These are phyloP conservation scores for Stemphylium beticola DNA, from an alignment of 2,329 filamentous ascomycete genomes.

Conservation along the genomic window DNA sequence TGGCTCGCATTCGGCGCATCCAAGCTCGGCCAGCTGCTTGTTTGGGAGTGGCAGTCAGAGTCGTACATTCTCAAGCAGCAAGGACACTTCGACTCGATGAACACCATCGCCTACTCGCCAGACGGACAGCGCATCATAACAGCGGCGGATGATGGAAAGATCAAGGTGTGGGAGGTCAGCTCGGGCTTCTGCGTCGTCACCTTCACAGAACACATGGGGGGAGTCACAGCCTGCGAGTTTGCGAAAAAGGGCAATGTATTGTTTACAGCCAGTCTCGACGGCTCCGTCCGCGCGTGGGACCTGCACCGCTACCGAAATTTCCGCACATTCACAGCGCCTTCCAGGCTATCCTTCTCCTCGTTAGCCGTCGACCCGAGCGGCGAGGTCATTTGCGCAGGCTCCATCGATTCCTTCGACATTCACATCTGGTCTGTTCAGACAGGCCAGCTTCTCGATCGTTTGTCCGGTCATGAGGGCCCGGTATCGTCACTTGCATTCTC, in stretches of 20 bases:
- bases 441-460: slow-evolving; percentile 87
- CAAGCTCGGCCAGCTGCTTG: slow-evolving; percentile 91
- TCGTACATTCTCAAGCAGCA: slow-evolving; percentile 99
- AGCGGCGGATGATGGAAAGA: slow-evolving; percentile 93
- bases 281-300: slow-evolving; percentile 95
- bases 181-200: slow-evolving; percentile 98
- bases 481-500: slow-evolving; percentile 89
- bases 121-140: slow-evolving; percentile 94
- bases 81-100: slow-evolving; percentile 95
- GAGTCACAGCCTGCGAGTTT: slow-evolving; percentile 93
- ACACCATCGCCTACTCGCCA: slow-evolving; percentile 88
- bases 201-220: slow-evolving; percentile 94
- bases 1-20: slow-evolving; percentile 98
- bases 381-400: slow-evolving; percentile 94
- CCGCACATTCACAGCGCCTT: slow-evolving; percentile 93
- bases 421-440: slow-evolving; percentile 99
- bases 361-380: slow-evolving; percentile 96
- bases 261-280: slow-evolving; percentile 93
- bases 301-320: slow-evolving; percentile 96
- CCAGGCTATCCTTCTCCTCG: slow-evolving; percentile 88
- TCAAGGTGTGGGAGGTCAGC: slow-evolving; percentile 97
- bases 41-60: slow-evolving; percentile 99
- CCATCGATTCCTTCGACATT: slow-evolving; percentile 93
- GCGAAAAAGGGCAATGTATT: slow-evolving; percentile 93
- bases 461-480: slow-evolving; percentile 92